Conservation (phyloP, 2,329 filamentous ascomycete species). For the Claviceps pazoutovae region DNA sequence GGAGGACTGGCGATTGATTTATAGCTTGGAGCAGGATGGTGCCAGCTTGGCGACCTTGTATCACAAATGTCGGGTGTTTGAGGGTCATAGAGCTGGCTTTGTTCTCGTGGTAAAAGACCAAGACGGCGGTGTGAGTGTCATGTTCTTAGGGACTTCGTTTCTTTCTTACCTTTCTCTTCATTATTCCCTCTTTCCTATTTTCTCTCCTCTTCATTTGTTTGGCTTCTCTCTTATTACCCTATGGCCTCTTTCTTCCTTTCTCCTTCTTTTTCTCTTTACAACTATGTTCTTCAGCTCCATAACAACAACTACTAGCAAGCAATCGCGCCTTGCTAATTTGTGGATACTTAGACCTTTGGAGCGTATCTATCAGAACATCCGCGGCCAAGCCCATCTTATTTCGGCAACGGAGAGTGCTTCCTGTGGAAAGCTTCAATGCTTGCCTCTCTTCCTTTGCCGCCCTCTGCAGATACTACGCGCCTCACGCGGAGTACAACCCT, state of each 20-base stretch:
- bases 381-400: conserved; percentile 71
- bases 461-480: conserved; percentile 36
- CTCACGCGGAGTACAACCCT: conserved; percentile 28
- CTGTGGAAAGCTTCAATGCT: conserved; percentile 48
- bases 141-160: no score
- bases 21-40: conserved; percentile 85
- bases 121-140: conserved; percentile 50
- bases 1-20: conserved; percentile 75
- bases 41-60: conserved; percentile 80
- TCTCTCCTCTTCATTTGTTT: not conserved
- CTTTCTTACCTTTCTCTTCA: not conserved
- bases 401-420: conserved; percentile 90
- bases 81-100: conserved; percentile 65
- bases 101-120: conserved; percentile 77
- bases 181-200: not conserved
- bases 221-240: not conserved
- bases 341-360: conserved; percentile 54
- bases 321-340: not conserved
- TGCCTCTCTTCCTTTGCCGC: conserved; percentile 36
- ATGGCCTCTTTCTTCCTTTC: not conserved
- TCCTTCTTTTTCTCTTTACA: not conserved
- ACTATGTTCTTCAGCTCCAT: not conserved
- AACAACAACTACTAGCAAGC: not conserved
- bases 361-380: conserved; percentile 87
- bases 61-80: conserved; percentile 55